Conservation (phyloP, 805 yeast species). For the Yueomyces sp. region DNA sequence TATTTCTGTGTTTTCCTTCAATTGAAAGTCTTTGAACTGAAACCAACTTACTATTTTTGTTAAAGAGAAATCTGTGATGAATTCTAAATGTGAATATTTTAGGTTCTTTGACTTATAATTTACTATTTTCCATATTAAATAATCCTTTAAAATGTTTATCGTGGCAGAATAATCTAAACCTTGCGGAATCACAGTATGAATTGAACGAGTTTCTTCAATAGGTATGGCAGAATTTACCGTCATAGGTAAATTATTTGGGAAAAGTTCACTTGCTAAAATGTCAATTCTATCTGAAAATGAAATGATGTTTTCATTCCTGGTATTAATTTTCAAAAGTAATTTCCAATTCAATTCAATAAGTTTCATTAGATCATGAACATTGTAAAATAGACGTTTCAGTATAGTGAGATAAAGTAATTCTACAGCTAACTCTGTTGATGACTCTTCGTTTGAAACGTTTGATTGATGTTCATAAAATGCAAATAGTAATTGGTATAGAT, state of each 20-base stretch:
- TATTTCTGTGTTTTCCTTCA: constrained; percentile 3
- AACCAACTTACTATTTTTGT: constrained; percentile 6
- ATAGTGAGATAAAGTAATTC: too few relatives aligned
- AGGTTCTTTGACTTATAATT: constrained; percentile 5
- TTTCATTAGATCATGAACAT: not conserved
- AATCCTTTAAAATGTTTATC: constrained; percentile 5
- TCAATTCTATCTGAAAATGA: constrained; percentile 33
- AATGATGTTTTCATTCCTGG: constrained; percentile 31
- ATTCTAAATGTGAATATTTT: too few relatives aligned
- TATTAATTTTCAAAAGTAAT: constrained; percentile 24
- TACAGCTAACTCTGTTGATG: too few relatives aligned
- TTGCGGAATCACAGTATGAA: too few relatives aligned
- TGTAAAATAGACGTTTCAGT: too few relatives aligned
- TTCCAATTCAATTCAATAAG: constrained; percentile 13
- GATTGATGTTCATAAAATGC: too few relatives aligned
- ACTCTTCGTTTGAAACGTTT: too few relatives aligned
- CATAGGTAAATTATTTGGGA: constrained; percentile 18
- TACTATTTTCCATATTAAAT: constrained; percentile 5
- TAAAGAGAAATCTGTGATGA: not conserved
- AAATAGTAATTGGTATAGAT: too few relatives aligned
- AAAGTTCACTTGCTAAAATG: constrained; percentile 30
- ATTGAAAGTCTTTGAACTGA: constrained; percentile 8
- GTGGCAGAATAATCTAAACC: too few relatives aligned
- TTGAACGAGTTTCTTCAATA: too few relatives aligned
- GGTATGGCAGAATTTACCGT: constrained; percentile 6